These are phyloP conservation scores for Xylaria sp. DNA, from an alignment of 2,329 filamentous ascomycete species.

Conservation along the genomic window DNA sequence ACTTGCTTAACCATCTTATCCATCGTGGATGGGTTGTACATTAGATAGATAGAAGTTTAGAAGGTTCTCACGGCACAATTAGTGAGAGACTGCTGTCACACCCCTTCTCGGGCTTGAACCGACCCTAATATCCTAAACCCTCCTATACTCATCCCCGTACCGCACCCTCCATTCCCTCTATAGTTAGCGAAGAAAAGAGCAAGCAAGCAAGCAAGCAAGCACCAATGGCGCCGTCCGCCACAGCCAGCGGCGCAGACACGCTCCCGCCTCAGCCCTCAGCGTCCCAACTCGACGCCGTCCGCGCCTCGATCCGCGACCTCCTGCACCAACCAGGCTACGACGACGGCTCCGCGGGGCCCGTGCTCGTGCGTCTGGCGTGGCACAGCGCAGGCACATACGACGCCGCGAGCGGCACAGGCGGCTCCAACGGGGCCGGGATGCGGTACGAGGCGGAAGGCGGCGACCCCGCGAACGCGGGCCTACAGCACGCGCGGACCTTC, in stretches of 20 bases:
- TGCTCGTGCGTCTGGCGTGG: slow-evolving; percentile 73
- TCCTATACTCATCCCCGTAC: neutral
- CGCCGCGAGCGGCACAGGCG: slow-evolving; percentile 67
- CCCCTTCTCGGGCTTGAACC: no score
- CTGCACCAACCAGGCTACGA: slow-evolving; percentile 72
- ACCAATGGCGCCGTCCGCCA: slow-evolving; percentile 9
- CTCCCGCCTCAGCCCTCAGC: slow-evolving; percentile 34
- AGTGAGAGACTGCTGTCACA: neutral
- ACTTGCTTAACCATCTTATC: neutral
- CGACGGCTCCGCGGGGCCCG: slow-evolving; percentile 71
- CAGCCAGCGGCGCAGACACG: neutral
- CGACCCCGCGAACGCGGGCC: slow-evolving; percentile 72
- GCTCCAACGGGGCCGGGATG: slow-evolving; percentile 74
- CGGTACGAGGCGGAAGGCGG: slow-evolving; percentile 72
- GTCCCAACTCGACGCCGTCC: slow-evolving; percentile 55
- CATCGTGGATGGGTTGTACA: neutral
- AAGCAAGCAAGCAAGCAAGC: neutral
- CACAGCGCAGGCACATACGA: slow-evolving; percentile 74
- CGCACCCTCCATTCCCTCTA: neutral
- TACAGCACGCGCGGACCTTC: slow-evolving; percentile 72
- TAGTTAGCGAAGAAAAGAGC: neutral
- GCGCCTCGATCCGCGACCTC: slow-evolving; percentile 63
- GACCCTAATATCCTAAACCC: neutral
- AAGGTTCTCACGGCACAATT: neutral
- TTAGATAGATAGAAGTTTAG: no score